Conservation (phyloP, 2,329 filamentous ascomycete genomes). For the Fusarium sambucinum region DNA sequence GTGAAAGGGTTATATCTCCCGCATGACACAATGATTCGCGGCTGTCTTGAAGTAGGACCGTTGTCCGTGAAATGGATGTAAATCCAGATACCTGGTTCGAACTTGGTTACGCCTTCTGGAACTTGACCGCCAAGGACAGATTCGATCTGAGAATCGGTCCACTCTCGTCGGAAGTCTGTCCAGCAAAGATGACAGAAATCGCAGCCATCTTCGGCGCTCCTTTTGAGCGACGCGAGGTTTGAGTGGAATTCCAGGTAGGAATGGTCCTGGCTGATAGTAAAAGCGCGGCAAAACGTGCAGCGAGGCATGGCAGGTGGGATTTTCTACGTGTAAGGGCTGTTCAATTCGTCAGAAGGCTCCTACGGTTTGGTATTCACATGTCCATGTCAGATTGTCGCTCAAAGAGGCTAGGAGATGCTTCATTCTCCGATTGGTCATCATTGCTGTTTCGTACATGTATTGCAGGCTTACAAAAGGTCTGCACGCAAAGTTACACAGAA, state of each 20-base stretch:
- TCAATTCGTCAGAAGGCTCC: too few species aligned
- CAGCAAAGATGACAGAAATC: slow-evolving; percentile 24
- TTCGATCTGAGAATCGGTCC: background rate
- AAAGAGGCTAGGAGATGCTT: too few species aligned
- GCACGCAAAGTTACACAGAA: too few species aligned
- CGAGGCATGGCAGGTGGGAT: too few species aligned
- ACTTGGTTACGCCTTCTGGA: background rate
- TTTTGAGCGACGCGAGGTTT: slow-evolving; percentile 6
- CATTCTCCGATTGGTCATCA: too few species aligned
- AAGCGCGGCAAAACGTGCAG: background rate
- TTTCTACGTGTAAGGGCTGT: too few species aligned
- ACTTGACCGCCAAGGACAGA: background rate
- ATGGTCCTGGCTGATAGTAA: background rate
- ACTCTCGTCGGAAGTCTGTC: slow-evolving; percentile 6
- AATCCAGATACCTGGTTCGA: slow-evolving; percentile 13
- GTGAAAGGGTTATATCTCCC: background rate
- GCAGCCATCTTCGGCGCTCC: slow-evolving; percentile 7
- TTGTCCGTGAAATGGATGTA: slow-evolving; percentile 14
- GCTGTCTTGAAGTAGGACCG: background rate
- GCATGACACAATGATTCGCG: background rate
- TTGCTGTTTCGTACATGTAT: too few species aligned
- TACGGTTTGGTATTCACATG: too few species aligned
- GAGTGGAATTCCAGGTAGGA: slow-evolving; percentile 3
- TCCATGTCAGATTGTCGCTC: too few species aligned
- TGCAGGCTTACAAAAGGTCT: too few species aligned